phyloP scores from a whole-genome alignment of 441 rosid genomes.

The Gossypium aridum region DNA sequence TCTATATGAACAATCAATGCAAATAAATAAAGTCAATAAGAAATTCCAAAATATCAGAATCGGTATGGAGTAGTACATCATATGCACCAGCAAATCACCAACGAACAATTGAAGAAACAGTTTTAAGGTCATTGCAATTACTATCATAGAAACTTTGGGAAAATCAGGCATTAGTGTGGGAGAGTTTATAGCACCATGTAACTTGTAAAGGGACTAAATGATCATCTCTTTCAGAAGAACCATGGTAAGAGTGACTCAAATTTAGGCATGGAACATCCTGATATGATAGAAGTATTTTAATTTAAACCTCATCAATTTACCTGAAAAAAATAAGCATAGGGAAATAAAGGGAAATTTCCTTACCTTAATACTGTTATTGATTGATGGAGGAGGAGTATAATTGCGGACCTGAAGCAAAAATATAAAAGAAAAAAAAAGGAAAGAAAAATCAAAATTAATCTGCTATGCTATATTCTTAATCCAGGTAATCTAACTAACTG shows the following conservation, averaged over 20 bases:
- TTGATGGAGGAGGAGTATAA: slow-evolving; percentile 15
- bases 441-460: neutral
- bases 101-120: neutral
- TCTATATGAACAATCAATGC: slow-evolving; percentile 18
- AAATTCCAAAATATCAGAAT: neutral
- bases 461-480: neutral
- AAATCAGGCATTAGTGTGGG: neutral
- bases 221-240: neutral
- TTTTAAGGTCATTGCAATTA: neutral
- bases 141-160: neutral
- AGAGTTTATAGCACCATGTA: neutral
- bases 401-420: slow-evolving; percentile 14
- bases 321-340: neutral
- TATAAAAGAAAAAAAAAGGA: neutral
- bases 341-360: neutral
- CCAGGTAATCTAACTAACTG: neutral
- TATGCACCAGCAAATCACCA: neutral
- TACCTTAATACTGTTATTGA: slow-evolving; percentile 21
- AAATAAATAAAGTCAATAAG: slow-evolving; percentile 2
- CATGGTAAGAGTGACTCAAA: neutral
- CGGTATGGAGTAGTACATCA: neutral
- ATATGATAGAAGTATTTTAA: neutral
- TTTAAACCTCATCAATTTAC: neutral
- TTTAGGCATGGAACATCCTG: neutral
- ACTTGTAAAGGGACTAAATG: neutral